Base-by-base conservation (phyloP, 108 stramenopile genomes). In the Cyclotella atomus region DNA sequence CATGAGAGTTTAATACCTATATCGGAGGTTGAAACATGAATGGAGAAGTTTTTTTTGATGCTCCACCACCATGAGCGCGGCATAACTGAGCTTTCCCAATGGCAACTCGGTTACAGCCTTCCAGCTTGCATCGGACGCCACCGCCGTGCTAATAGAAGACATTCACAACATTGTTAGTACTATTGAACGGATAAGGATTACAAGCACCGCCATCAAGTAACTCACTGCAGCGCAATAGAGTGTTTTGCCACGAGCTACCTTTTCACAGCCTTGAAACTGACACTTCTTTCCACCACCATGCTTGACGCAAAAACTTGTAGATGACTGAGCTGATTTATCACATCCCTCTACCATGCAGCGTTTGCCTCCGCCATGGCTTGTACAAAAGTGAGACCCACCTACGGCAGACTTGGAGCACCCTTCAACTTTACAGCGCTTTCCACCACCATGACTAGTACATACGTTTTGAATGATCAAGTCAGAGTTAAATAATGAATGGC, bases 281-380 rank as follows among this genome's bases (percentile, higher is more conserved):
- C 95, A 96, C 67, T 93, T 95, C 75, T 95, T 95, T n/a, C 98
- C 98, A 25, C 98, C 98, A n/a, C 98, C 98, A 73, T 99, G 98
- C 52, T 95, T 95, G 35, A 98, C 97, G 70, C 98, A 99, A 76
- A 91, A 97, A 65, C 92, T 87, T 3, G 98, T 99, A 28, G 93
- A 91, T 17, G 92, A 94, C 71, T 97, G 97, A 20, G 98, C 98
- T 27, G 94, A 94, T 80, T 97, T 97, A 73, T 88, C 89, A 59
- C 94, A 96, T 25, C 92, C 96, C 17, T 82, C 83, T 10, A 95
- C 88, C 64, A 83, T 74, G 72, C 98, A 98, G 19, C 97, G 91
- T 60, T 91, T 86, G 28, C 98, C 98, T 49, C 98, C 97, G 19
- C 99, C 99, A 70, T 99, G 99, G 55, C 93, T 88, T 0, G 97